Evolutionary conservation across 2,329 filamentous ascomycete genomes (phyloP).

Genomic region (Diaporthe sp.): DNA sequence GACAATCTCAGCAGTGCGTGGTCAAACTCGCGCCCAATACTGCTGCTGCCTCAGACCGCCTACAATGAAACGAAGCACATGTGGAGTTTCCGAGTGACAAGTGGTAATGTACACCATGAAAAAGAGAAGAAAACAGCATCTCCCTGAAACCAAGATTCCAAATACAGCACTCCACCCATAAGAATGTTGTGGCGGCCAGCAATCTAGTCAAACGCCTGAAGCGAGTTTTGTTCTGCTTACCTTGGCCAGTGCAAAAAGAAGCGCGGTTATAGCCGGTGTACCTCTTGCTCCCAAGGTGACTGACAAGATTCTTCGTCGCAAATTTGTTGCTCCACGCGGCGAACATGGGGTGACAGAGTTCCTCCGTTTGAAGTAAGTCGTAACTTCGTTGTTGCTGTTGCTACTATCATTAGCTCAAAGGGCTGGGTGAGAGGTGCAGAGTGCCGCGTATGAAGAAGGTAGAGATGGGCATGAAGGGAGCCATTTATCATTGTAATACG

Average conservation of each 20-base stretch:
- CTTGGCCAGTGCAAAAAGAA: not conserved
- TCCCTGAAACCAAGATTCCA: not conserved
- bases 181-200: not conserved
- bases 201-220: not conserved
- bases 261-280: not conserved
- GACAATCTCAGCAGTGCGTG: not conserved
- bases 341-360: not conserved
- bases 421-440: not conserved
- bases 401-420: not conserved
- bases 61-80: not conserved
- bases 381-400: not conserved
- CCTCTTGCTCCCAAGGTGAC: not conserved
- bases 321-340: not conserved
- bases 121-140: not conserved
- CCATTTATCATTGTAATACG: not conserved
- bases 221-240: not conserved
- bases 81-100: not conserved
- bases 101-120: no score
- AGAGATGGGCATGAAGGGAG: not conserved
- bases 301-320: not conserved
- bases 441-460: not conserved
- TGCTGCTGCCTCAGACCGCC: not conserved
- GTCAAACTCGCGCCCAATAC: not conserved
- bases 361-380: not conserved
- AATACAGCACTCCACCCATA: not conserved